These are phyloP conservation scores for Thielaviopsis musarum DNA, from an alignment of 2,329 filamentous ascomycete species.

Conservation along the genomic window DNA sequence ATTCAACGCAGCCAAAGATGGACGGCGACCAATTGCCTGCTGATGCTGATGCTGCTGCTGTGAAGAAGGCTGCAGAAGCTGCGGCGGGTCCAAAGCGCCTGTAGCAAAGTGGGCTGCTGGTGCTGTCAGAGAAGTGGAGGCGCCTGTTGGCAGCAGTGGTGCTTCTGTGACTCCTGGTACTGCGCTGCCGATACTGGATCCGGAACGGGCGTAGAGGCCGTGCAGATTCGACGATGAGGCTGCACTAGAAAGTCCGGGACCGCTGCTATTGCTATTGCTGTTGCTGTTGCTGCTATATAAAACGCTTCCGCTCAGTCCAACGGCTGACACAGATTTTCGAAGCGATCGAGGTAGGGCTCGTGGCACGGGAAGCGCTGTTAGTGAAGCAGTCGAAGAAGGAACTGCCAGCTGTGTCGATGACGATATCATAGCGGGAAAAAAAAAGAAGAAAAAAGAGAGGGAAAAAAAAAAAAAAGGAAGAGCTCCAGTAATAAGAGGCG, in stretches of 20 bases:
- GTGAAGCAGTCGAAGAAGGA: conserved; percentile 4
- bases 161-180: no score
- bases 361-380: conserved; percentile 5
- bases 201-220: conserved; percentile 3
- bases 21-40: background rate
- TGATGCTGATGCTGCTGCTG: background rate
- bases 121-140: background rate
- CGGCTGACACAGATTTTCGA: conserved; percentile 9
- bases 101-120: background rate
- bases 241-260: background rate
- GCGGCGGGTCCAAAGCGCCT: background rate
- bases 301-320: conserved; percentile 1
- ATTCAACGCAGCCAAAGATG: background rate
- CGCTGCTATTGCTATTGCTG: background rate
- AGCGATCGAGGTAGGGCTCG: conserved; percentile 10
- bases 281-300: no score
- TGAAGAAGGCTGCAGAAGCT: background rate
- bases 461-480: background rate
- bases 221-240: conserved; percentile 11
- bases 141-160: background rate
- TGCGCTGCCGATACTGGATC: background rate
- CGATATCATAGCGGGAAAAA: conserved; percentile 5
- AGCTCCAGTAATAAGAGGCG: background rate
- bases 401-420: conserved; percentile 2
- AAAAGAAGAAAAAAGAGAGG: background rate